Percentiles rank a stretch among this genome's conserved stretches.
phyloP scores from a whole-genome alignment of 2,329 filamentous ascomycete genomes.

The Fusarium sororula region DNA sequence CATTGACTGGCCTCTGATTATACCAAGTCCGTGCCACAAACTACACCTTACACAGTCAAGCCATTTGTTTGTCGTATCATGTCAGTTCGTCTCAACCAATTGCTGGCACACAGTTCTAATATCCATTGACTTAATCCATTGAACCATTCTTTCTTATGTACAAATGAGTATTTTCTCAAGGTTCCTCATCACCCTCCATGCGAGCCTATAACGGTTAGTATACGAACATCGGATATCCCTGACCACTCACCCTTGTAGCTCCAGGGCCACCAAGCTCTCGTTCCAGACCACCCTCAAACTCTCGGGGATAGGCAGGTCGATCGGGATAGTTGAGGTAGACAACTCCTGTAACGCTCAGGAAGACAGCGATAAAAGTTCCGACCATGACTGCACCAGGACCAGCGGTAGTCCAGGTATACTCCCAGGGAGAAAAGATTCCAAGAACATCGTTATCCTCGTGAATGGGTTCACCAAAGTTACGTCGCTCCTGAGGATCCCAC shows the following conservation, averaged over 20 bases:
- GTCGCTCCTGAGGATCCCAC: slow-evolving; percentile 97
- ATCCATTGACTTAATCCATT: slow-evolving; percentile 27
- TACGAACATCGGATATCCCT: background rate
- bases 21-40: background rate
- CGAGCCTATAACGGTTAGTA: slow-evolving; percentile 57
- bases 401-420: slow-evolving; percentile 84
- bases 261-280: slow-evolving; percentile 77
- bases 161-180: slow-evolving; percentile 51
- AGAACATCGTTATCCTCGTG: slow-evolving; percentile 97
- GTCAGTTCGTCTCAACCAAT: background rate
- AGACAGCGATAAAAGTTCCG: slow-evolving; percentile 70
- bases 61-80: background rate
- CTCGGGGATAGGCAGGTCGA: slow-evolving; percentile 72
- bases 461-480: slow-evolving; percentile 95
- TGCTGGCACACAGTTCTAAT: background rate
- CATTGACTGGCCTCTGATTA: background rate
- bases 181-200: slow-evolving; percentile 63
- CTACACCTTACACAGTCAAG: background rate
- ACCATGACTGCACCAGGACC: slow-evolving; percentile 75
- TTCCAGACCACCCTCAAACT: slow-evolving; percentile 77
- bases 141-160: slow-evolving; percentile 48
- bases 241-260: slow-evolving; percentile 70
- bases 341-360: slow-evolving; percentile 72
- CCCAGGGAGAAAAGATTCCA: slow-evolving; percentile 87
- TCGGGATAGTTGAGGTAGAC: slow-evolving; percentile 79